Conservation (phyloP, 2,329 filamentous ascomycete genomes). For the Colletotrichum musicola region DNA sequence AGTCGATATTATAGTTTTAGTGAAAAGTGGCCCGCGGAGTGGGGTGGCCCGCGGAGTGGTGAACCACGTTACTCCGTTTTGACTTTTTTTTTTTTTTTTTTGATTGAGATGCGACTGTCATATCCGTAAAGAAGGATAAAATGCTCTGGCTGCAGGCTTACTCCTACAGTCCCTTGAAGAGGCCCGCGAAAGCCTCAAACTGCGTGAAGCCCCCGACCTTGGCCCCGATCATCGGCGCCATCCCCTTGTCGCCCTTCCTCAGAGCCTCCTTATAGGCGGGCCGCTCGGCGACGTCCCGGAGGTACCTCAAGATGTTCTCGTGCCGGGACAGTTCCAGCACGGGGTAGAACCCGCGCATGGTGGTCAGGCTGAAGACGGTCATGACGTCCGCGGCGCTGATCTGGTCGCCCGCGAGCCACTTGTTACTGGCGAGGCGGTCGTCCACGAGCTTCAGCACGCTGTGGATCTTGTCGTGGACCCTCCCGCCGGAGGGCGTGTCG, state of each 20-base stretch:
- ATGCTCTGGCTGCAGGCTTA: background rate
- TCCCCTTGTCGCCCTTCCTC: conserved; percentile 61
- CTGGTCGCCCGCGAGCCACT: conserved; percentile 70
- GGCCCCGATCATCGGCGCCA: conserved; percentile 47
- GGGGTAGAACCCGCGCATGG: conserved; percentile 66
- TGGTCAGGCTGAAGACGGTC: conserved; percentile 71
- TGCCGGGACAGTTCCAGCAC: conserved; percentile 55
- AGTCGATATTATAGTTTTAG: too few species aligned
- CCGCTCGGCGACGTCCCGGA: conserved; percentile 57
- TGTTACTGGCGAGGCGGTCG: conserved; percentile 57
- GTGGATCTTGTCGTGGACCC: conserved; percentile 11
- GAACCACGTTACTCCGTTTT: background rate
- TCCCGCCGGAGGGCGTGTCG: conserved; percentile 29
- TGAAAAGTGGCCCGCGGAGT: too few species aligned
- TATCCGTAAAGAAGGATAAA: too few species aligned
- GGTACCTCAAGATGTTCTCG: conserved; percentile 58
- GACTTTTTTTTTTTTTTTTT: too few species aligned
- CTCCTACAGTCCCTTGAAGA: conserved; percentile 6
- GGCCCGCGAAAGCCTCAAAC: conserved; percentile 4
- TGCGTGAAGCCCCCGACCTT: conserved; percentile 30
- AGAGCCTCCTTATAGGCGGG: conserved; percentile 62
- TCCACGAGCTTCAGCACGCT: conserved; percentile 56
- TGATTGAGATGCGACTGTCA: background rate
- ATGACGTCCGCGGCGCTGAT: conserved; percentile 77
- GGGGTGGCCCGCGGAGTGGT: too few species aligned